Evolutionary conservation across 441 rosid genomes (phyloP).

Genomic region (Daphne laureola): DNA sequence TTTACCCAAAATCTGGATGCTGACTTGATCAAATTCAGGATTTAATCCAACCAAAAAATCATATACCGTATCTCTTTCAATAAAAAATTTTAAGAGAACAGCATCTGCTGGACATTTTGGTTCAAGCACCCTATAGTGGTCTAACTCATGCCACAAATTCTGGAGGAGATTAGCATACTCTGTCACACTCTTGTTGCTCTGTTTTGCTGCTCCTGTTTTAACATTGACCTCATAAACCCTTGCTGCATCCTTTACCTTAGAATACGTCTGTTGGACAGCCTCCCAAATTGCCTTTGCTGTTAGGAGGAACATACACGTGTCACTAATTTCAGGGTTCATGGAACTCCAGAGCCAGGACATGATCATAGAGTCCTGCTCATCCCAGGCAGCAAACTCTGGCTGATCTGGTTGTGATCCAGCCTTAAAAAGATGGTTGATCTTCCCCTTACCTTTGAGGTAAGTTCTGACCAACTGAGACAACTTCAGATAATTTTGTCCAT

Average conservation of each 20-base stretch:
- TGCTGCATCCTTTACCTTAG: not conserved
- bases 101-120: not conserved
- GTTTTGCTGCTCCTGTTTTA: not conserved
- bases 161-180: not conserved
- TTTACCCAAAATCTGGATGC: not conserved
- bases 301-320: not conserved
- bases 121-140: not conserved
- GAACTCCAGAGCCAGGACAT: not conserved
- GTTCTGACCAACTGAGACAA: not conserved
- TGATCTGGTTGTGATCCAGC: not conserved
- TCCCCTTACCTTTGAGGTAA: not conserved
- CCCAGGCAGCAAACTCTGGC: not conserved
- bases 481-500: too few species aligned
- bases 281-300: not conserved
- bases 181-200: not conserved
- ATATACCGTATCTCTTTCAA: not conserved
- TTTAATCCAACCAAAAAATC: not conserved
- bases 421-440: too few species aligned
- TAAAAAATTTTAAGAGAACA: not conserved
- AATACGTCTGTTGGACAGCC: not conserved
- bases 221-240: not conserved
- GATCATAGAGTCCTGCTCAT: not conserved
- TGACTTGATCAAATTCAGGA: constrained; percentile 2
- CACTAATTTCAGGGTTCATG: not conserved
- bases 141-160: not conserved